phyloP scores from a whole-genome alignment of 345 rosid species.

The Aethionema arabicum region DNA sequence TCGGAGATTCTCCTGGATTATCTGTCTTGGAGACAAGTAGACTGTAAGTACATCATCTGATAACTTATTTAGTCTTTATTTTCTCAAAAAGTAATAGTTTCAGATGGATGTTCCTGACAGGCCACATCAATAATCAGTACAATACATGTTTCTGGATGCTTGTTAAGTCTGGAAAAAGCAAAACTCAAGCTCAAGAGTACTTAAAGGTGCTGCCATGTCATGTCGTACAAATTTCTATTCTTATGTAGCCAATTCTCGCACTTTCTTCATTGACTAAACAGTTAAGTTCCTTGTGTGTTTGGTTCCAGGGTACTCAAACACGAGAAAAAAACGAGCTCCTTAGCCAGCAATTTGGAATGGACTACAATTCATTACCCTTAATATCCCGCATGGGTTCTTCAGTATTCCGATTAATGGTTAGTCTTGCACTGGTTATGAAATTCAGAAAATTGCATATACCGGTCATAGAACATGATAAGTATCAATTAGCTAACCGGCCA shows the following conservation, averaged over 20 bases:
- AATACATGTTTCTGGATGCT: constrained; percentile 97
- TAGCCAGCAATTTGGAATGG: constrained; percentile 56
- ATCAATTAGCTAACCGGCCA: not conserved
- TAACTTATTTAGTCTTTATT: not conserved
- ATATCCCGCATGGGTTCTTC: constrained; percentile 84
- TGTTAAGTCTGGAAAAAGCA: constrained; percentile 78
- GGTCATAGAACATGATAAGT: not conserved
- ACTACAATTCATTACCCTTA: constrained; percentile 55
- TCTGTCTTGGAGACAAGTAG: constrained; percentile 96
- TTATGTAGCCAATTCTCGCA: not conserved
- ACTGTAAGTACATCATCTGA: constrained; percentile 60
- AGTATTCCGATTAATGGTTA: constrained; percentile 47
- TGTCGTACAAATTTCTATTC: not conserved
- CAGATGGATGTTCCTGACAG: constrained; percentile 37
- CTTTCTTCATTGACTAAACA: constrained; percentile 1
- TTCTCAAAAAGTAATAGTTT: constrained; percentile 1
- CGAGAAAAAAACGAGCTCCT: constrained; percentile 73
- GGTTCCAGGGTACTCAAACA: constrained; percentile 75
- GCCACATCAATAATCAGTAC: constrained; percentile 93
- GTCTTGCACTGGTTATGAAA: not conserved
- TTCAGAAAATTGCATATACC: not conserved
- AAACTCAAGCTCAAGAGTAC: constrained; percentile 65
- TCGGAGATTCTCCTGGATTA: constrained; percentile 74
- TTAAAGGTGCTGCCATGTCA: constrained; percentile 53
- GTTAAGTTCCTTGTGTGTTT: constrained; percentile 9